Conservation (phyloP, 2,329 filamentous ascomycete genomes). For the Trichoderma hamatum region DNA sequence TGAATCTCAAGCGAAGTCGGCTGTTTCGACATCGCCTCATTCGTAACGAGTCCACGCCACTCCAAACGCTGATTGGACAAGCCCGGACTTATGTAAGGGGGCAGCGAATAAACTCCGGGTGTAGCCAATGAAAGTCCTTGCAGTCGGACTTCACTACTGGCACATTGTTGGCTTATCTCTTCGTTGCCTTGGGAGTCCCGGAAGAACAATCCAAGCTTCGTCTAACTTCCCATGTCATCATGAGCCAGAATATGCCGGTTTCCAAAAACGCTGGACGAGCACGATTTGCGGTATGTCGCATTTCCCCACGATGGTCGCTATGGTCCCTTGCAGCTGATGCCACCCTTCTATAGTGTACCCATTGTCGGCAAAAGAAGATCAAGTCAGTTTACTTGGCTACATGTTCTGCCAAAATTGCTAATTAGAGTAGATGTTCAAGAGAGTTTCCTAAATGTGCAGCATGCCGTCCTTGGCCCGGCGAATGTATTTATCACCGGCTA, state of each 20-base stretch:
- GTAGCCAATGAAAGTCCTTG: not conserved
- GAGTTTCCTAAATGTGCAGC: constrained; percentile 8
- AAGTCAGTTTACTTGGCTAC: not conserved
- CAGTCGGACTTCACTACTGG: not conserved
- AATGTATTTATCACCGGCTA: constrained; percentile 8
- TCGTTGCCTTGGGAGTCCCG: not conserved
- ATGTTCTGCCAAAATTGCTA: not conserved
- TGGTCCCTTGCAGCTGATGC: not conserved
- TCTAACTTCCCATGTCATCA: not conserved
- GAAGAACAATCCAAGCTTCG: not conserved
- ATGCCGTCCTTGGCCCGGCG: constrained; percentile 16
- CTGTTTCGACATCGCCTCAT: not conserved
- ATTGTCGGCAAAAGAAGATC: constrained; percentile 16
- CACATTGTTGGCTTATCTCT: not conserved
- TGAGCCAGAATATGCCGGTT: not conserved
- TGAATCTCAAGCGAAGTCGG: not conserved
- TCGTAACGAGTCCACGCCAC: not conserved
- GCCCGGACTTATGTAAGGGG: not conserved
- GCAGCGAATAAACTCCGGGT: not conserved
- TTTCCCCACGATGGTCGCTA: not conserved
- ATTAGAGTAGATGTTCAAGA: not conserved
- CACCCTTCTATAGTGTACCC: not conserved
- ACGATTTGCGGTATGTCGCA: constrained; percentile 10
- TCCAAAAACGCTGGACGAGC: not conserved
- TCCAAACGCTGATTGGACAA: not conserved